Evolutionary conservation across 331 rosid species (phyloP).

Genomic region (Quercus phellos): DNA sequence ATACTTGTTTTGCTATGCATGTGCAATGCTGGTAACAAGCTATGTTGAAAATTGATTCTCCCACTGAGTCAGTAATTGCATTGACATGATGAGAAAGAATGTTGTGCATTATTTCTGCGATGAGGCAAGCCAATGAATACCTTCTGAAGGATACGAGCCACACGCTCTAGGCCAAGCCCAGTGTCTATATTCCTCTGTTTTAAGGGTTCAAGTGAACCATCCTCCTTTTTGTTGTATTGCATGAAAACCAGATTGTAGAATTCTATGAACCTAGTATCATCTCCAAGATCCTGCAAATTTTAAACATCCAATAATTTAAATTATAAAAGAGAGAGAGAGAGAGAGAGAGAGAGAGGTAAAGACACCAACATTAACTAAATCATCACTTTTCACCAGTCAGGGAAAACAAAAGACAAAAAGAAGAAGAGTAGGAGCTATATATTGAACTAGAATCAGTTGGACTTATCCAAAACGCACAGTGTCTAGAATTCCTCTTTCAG

Average conservation of each 20-base stretch:
- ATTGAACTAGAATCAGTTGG: conserved; percentile 8
- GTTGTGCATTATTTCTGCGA: background rate
- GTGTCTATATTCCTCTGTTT: conserved; percentile 91
- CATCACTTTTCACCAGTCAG: background rate
- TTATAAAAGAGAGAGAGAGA: too few relatives aligned
- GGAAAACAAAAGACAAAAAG: background rate
- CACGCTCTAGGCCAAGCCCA: conserved; percentile 90
- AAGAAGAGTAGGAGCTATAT: background rate
- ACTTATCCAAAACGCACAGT: conserved; percentile 39
- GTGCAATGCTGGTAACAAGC: background rate
- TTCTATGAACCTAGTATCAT: conserved; percentile 81
- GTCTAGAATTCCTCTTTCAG: conserved; percentile 63
- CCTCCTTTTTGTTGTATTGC: conserved; percentile 88
- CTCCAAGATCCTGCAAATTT: conserved; percentile 68
- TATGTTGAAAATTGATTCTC: background rate
- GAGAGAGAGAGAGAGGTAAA: background rate
- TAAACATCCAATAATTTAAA: conserved; percentile 15
- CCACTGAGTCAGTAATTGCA: background rate
- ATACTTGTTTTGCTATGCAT: background rate
- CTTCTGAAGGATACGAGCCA: conserved; percentile 94
- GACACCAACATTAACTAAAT: background rate
- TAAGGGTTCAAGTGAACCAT: conserved; percentile 79
- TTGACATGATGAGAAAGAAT: conserved; percentile 8
- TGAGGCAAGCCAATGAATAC: conserved; percentile 31
- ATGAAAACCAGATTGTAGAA: conserved; percentile 91